phyloP scores from a whole-genome alignment of 495 filamentous ascomycete species.

The Xylona heveae region DNA sequence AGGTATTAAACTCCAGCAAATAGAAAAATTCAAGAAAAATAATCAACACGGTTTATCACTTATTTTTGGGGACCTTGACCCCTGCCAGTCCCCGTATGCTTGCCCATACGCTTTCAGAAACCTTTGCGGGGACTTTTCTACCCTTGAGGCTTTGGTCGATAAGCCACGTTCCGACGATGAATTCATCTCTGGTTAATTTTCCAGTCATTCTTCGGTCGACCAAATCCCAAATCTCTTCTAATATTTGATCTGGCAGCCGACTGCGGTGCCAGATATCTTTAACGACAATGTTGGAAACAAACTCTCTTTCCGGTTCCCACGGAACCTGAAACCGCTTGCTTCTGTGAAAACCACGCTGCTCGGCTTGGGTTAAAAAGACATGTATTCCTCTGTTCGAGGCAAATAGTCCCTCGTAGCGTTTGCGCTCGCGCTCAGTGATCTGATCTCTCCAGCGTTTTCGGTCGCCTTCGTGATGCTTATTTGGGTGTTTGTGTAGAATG shows the following conservation, averaged over 20 bases:
- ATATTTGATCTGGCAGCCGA: conserved; percentile 37
- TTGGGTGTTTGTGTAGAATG: conserved; percentile 41
- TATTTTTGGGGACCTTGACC: conserved; percentile 9
- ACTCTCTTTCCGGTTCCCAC: conserved; percentile 15
- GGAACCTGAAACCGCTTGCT: conserved; percentile 7
- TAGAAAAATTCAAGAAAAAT: too few relatives aligned
- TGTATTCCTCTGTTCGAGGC: conserved; percentile 72
- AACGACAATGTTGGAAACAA: conserved; percentile 59
- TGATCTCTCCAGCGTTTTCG: conserved; percentile 66
- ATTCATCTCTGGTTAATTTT: conserved; percentile 51
- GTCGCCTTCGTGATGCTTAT: conserved; percentile 78
- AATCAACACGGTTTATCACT: too few relatives aligned
- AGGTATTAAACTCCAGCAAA: too few relatives aligned
- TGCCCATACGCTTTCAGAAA: conserved; percentile 69
- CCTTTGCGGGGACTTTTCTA: conserved; percentile 60
- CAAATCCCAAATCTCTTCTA: conserved; percentile 71
- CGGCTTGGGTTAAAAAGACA: neutral
- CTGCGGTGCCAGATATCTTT: conserved; percentile 75
- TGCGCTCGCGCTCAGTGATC: conserved; percentile 56
- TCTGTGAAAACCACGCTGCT: neutral
- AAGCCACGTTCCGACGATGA: conserved; percentile 90
- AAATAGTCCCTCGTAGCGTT: conserved; percentile 93
- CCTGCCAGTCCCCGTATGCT: conserved; percentile 46
- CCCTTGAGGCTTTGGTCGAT: conserved; percentile 80
- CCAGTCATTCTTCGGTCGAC: conserved; percentile 46